phyloP scores from a whole-genome alignment of 2,329 filamentous ascomycete species.

The Paracoccidioides lutzii region DNA sequence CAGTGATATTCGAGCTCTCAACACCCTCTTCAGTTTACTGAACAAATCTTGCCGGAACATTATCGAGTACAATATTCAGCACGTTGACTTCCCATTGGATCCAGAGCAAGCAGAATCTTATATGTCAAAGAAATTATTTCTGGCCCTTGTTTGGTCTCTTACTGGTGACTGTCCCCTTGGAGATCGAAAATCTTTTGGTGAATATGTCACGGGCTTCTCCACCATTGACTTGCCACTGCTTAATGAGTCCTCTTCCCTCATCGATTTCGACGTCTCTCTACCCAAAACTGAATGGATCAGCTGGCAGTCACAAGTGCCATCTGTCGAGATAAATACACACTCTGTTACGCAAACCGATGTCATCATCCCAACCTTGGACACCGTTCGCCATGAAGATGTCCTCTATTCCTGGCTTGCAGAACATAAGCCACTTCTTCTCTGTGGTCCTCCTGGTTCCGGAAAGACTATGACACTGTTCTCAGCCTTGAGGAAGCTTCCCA shows the following conservation, averaged over 20 bases:
- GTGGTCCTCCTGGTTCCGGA: slow-evolving; percentile 92
- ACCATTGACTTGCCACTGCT: slow-evolving; percentile 75
- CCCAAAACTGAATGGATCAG: slow-evolving; percentile 79
- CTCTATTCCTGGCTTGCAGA: slow-evolving; percentile 98
- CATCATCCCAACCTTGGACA: slow-evolving; percentile 95
- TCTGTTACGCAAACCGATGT: slow-evolving; percentile 96
- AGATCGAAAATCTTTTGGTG: slow-evolving; percentile 81
- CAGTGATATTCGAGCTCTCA: slow-evolving; percentile 77
- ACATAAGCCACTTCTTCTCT: slow-evolving; percentile 91
- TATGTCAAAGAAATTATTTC: slow-evolving; percentile 81
- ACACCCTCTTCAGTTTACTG: slow-evolving; percentile 84
- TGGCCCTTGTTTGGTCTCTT: slow-evolving; percentile 89
- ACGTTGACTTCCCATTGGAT: slow-evolving; percentile 86
- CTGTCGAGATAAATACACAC: slow-evolving; percentile 94
- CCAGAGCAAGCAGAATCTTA: slow-evolving; percentile 80
- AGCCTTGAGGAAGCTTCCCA: slow-evolving; percentile 86
- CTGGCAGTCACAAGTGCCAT: slow-evolving; percentile 92
- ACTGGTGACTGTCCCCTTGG: slow-evolving; percentile 83
- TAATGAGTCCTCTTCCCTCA: slow-evolving; percentile 68
- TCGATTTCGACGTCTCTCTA: slow-evolving; percentile 85
- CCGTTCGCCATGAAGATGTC: slow-evolving; percentile 95
- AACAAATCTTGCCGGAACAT: slow-evolving; percentile 89
- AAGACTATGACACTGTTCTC: slow-evolving; percentile 99
- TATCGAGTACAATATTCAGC: slow-evolving; percentile 90
- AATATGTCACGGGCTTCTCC: slow-evolving; percentile 67